Conservation (phyloP, 148 eudicot genomes). For the Amaranthus cruentus region DNA sequence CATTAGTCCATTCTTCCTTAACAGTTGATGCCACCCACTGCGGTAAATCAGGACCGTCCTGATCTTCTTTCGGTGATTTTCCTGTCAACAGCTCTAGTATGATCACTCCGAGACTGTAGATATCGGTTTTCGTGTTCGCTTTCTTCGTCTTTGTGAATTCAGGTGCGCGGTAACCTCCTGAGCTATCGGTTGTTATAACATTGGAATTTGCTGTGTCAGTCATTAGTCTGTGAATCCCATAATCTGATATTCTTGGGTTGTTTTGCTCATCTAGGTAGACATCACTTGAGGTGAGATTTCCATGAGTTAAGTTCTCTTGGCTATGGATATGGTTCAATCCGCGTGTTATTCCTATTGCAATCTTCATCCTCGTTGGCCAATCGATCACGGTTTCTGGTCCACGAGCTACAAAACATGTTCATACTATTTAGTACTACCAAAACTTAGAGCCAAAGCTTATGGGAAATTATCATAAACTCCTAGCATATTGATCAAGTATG, state of each 20-base stretch:
- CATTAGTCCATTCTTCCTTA: slow-evolving; percentile 87
- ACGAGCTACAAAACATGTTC: slow-evolving; percentile 48
- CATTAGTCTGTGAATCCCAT: slow-evolving; percentile 76
- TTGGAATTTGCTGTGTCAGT: slow-evolving; percentile 66
- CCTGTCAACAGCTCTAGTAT: slow-evolving; percentile 79
- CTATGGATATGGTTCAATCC: slow-evolving; percentile 69
- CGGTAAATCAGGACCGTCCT: slow-evolving; percentile 67
- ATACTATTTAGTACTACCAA: neutral
- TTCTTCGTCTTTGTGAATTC: slow-evolving; percentile 75
- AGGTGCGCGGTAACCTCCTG: slow-evolving; percentile 81
- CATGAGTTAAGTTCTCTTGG: slow-evolving; percentile 58
- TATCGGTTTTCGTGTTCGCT: slow-evolving; percentile 60
- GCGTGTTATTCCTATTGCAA: slow-evolving; percentile 63
- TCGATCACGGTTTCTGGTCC: slow-evolving; percentile 63
- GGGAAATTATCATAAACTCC: too few relatives aligned
- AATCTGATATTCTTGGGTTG: slow-evolving; percentile 64
- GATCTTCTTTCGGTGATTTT: slow-evolving; percentile 62
- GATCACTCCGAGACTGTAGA: slow-evolving; percentile 85
- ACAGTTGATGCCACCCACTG: slow-evolving; percentile 94
- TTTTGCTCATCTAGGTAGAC: slow-evolving; percentile 58
- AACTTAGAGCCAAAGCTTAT: too few relatives aligned
- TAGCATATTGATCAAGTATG: too few relatives aligned
- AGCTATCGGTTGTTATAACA: slow-evolving; percentile 61
- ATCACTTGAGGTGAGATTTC: slow-evolving; percentile 72
- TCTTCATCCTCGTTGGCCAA: slow-evolving; percentile 88